Conservation (phyloP, 2,329 filamentous ascomycete genomes). For the Keithomyces neogunnii region DNA sequence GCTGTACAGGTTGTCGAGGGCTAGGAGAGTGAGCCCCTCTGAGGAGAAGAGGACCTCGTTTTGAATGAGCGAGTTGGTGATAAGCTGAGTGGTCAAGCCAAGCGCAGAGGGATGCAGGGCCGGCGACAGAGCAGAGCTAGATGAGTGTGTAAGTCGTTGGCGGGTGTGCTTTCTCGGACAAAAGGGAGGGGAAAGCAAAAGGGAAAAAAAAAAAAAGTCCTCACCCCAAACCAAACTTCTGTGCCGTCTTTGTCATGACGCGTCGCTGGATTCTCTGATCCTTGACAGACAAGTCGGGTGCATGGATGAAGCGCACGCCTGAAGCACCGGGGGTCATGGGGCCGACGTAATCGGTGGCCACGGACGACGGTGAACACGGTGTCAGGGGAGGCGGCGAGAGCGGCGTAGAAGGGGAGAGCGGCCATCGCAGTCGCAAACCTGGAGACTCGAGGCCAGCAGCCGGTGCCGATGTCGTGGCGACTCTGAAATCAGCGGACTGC, state of each 20-base stretch:
- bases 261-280: constrained; percentile 39
- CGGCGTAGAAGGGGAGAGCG: constrained; percentile 28
- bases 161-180: too few species aligned
- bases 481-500: constrained; percentile 14
- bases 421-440: constrained; percentile 14
- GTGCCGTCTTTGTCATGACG: constrained; percentile 43
- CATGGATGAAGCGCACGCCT: constrained; percentile 43
- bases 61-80: constrained; percentile 48
- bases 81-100: constrained; percentile 41
- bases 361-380: constrained; percentile 34
- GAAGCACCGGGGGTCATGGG: constrained; percentile 29
- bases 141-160: not conserved
- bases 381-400: constrained; percentile 36
- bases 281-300: constrained; percentile 34
- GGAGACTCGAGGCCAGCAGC: constrained; percentile 15
- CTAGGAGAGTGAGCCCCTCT: constrained; percentile 49
- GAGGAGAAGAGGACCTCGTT: constrained; percentile 54
- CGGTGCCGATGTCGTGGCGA: not conserved
- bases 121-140: constrained; percentile 32
- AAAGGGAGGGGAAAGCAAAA: too few species aligned
- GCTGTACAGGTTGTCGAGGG: constrained; percentile 55
- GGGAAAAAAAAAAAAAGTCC: not conserved
- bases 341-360: constrained; percentile 21
- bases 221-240: constrained; percentile 34
- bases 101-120: constrained; percentile 33